Evolutionary conservation across 2,329 filamentous ascomycete species (phyloP), one percentile per base, ranked within the genome.

Genomic region (Xylariaceae sp.): DNA sequence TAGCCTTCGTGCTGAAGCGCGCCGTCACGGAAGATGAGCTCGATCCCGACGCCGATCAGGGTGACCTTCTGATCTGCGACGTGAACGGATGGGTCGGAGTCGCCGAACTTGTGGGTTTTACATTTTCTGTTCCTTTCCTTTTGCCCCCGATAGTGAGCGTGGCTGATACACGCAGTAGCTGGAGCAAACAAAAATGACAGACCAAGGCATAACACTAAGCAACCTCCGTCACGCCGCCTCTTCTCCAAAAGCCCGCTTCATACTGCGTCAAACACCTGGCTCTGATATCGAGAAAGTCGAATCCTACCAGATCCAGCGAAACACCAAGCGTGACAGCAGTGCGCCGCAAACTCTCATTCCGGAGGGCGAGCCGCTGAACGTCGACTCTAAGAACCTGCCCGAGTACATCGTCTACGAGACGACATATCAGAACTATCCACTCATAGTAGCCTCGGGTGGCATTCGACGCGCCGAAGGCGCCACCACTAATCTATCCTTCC

Each of bases 371-470:
- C 64, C 66, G 45, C 57, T 70, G 40, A 70, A 64, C 4, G 60
- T 66, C 41, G 66, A 69, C 44, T 66, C 64, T 12, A 58, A 59
- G 31, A 64, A 73, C 49, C 66, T 75, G 4, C 73, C 74, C 7
- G 71, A 73, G 43, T 69, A 74, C 42, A 65, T 74, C 56, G 68
- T 75, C 52, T 75, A 74, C 62, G 73, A 75, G 63, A 75, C 73
- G 6, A 72, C 73, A 2, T 76, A 75, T 65, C 67, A 73, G 51
- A 71, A 72, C 50, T 76, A 76, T 60, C 72, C 73, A 1, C 69
- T 74, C 26, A 71, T 76, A 42, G 62, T 75, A 11, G 69, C 71
- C 4, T 69, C 68, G 3, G 72, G 71, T 9, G 66, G 65, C 48
- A 74, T 76, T 62, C 70, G 70, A 54, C 68, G 68, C 26, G 71